phyloP scores from a whole-genome alignment of 176 grass and related monocot genomes.

The Cenchrus fungigraminus region DNA sequence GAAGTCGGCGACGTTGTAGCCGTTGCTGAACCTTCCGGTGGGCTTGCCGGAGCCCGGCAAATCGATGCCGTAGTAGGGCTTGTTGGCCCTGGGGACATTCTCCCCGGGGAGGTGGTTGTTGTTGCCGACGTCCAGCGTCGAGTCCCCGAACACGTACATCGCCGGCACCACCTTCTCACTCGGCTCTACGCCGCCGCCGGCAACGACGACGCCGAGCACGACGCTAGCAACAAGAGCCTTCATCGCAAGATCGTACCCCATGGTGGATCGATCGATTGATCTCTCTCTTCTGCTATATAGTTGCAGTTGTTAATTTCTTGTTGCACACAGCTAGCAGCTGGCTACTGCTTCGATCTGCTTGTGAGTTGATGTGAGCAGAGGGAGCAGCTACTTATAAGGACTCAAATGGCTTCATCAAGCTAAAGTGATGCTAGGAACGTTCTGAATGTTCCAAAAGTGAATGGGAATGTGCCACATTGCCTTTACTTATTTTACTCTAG shows the following conservation, averaged over 20 bases:
- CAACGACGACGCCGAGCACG: background rate
- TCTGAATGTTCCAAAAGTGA: background rate
- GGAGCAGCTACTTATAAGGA: background rate
- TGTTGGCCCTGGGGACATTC: conserved; percentile 38
- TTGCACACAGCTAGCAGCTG: background rate
- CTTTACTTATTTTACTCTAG: background rate
- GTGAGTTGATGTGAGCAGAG: background rate
- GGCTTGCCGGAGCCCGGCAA: conserved; percentile 19
- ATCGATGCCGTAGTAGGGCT: conserved; percentile 49
- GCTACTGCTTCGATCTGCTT: background rate
- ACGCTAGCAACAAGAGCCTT: conserved; percentile 22
- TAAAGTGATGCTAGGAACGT: background rate
- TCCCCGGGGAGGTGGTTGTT: conserved; percentile 43
- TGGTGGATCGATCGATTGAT: background rate
- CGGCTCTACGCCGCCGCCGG: background rate
- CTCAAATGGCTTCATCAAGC: background rate
- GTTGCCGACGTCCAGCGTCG: conserved; percentile 56
- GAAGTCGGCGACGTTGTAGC: conserved; percentile 54
- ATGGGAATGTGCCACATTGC: background rate
- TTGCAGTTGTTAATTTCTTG: background rate
- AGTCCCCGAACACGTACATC: conserved; percentile 55
- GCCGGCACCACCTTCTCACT: conserved; percentile 21
- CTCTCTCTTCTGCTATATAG: background rate
- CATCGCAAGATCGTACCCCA: conserved; percentile 9
- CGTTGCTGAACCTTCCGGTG: conserved; percentile 71